Percentiles rank a stretch among this genome's conserved stretches.
phyloP scores from a whole-genome alignment of 2,329 filamentous ascomycete genomes.

The Aspergillus thermomutatus region DNA sequence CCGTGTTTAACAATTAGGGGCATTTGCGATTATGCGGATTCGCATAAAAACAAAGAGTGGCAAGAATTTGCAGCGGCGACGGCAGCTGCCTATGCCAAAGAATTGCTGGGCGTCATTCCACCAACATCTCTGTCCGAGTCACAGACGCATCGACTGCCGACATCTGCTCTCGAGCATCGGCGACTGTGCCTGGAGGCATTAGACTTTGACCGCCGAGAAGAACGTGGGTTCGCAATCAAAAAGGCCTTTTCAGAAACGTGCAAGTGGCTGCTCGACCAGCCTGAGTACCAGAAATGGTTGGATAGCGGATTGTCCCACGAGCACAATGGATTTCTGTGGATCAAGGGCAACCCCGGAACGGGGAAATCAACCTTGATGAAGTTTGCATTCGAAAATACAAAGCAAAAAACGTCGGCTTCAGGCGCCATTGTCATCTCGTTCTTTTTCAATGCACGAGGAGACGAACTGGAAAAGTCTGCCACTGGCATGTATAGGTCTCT shows the following conservation, averaged over 20 bases:
- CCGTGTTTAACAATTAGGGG: constrained; percentile 4
- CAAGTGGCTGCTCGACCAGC: constrained; percentile 6
- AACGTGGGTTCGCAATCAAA: constrained; percentile 24
- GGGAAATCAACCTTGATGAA: constrained; percentile 49
- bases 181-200: no score
- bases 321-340: constrained; percentile 31
- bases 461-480: constrained; percentile 43
- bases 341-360: constrained; percentile 40
- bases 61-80: constrained; percentile 3
- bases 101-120: constrained; percentile 1
- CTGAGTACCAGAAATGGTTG: constrained; percentile 34
- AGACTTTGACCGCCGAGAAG: no score
- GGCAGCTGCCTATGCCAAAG: constrained; percentile 5
- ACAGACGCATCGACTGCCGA: no score
- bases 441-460: constrained; percentile 51
- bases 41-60: constrained; percentile 7
- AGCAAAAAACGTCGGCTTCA: no score
- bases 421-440: constrained; percentile 36
- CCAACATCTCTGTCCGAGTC: no score
- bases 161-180: no score
- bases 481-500: constrained; percentile 52
- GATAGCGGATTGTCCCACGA: constrained; percentile 12
- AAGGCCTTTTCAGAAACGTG: constrained; percentile 27
- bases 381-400: constrained; percentile 22
- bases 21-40: constrained; percentile 7